Evolutionary conservation across 176 grass and related monocot genomes (phyloP).

Genomic region (Avena insularis): DNA sequence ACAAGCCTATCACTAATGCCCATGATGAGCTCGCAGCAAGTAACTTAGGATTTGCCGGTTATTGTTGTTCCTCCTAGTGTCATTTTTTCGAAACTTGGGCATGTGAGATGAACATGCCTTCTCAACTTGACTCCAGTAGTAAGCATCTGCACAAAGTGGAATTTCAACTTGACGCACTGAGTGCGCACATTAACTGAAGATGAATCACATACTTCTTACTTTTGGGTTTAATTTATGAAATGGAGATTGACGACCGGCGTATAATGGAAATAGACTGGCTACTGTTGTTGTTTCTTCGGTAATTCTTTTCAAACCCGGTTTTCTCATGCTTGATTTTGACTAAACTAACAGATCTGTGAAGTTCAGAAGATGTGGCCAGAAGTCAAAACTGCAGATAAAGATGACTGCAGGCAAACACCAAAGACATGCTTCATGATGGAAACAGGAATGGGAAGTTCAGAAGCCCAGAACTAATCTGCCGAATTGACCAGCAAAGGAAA

Average conservation of each 20-base stretch:
- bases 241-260: background rate
- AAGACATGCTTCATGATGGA: background rate
- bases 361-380: background rate
- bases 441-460: constrained; percentile 1
- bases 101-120: constrained; percentile 52
- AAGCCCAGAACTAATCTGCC: background rate
- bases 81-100: constrained; percentile 14
- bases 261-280: background rate
- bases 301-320: background rate
- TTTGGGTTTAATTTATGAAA: background rate
- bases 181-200: background rate
- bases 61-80: constrained; percentile 18
- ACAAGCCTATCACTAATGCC: constrained; percentile 36
- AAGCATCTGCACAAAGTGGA: constrained; percentile 11
- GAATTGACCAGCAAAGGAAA: background rate
- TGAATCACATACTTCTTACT: background rate
- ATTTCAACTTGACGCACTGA: constrained; percentile 19
- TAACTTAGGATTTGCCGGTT: constrained; percentile 39
- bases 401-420: constrained; percentile 3
- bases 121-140: background rate
- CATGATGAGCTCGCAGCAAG: constrained; percentile 54
- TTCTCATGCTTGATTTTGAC: background rate
- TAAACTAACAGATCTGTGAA: background rate
- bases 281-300: too few species aligned
- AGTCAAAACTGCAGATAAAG: constrained; percentile 1